A percentile compares a stretch with the other conserved stretches of the same genome.
phyloP scores from a whole-genome alignment of 768 basidiomycete species.

The Rhodotorula taiwanensis region DNA sequence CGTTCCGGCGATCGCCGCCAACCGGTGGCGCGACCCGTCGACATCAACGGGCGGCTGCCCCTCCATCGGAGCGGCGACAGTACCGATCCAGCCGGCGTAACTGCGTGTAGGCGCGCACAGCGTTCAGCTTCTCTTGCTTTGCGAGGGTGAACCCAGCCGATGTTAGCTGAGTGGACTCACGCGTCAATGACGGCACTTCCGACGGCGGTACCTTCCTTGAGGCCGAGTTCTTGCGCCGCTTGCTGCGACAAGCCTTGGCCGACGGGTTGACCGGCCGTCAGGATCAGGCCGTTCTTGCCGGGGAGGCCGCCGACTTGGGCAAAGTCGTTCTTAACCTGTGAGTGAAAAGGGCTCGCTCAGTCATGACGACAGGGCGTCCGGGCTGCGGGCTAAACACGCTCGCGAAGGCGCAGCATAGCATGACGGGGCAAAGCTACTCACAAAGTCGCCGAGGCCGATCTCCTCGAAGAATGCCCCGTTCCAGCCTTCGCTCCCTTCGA shows the following conservation, averaged over 20 bases:
- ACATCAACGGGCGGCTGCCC: slow-evolving; percentile 56
- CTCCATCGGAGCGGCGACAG: slow-evolving; percentile 65
- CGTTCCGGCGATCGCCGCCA: slow-evolving; percentile 92
- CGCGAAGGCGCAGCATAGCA: no score
- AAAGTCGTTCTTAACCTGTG: slow-evolving; percentile 56
- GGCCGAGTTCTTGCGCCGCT: slow-evolving; percentile 77
- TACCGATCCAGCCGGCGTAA: slow-evolving; percentile 94
- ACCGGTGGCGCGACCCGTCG: slow-evolving; percentile 67
- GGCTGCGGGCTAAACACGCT: no score
- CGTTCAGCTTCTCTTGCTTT: no score
- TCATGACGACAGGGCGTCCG: rapidly evolving
- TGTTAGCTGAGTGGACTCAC: slow-evolving; percentile 46
- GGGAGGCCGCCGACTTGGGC: slow-evolving; percentile 64
- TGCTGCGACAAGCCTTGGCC: slow-evolving; percentile 69
- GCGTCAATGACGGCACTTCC: slow-evolving; percentile 95
- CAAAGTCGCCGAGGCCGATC: slow-evolving; percentile 71
- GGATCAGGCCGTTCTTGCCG: slow-evolving; percentile 54
- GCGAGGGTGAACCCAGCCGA: not conserved
- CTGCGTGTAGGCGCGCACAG: no score
- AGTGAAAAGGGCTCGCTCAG: slow-evolving; percentile 12
- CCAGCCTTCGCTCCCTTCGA: slow-evolving; percentile 65
- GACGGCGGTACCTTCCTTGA: slow-evolving; percentile 78
- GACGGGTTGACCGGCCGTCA: slow-evolving; percentile 75
- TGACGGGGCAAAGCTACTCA: slow-evolving; percentile 34
- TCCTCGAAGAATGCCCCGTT: slow-evolving; percentile 73